A percentile compares a stretch with the other conserved stretches of the same genome.
These are phyloP conservation scores for Pythium myriotylum DNA, from an alignment of 352 stramenopile species.

Conservation along the genomic window DNA sequence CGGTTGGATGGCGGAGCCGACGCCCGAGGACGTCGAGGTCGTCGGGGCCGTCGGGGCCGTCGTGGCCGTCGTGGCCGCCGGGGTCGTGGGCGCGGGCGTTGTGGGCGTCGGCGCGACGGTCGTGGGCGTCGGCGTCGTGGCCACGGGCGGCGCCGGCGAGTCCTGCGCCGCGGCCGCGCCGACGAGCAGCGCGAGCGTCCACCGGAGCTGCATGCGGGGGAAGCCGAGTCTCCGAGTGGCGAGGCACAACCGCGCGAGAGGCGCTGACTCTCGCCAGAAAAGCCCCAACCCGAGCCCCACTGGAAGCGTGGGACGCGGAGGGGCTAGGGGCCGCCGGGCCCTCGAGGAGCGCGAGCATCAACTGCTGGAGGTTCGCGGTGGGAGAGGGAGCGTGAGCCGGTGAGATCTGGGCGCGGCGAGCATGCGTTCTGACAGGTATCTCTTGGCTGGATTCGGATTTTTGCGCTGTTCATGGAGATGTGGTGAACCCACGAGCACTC, in stretches of 20 bases:
- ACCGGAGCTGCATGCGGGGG: slow-evolving; percentile 17
- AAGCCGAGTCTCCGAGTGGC: background rate
- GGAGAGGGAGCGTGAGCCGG: too few relatives aligned
- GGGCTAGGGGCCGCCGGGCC: background rate
- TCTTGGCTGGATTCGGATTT: background rate
- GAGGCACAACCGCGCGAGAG: background rate
- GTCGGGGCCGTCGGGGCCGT: background rate
- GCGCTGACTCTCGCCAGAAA: slow-evolving; percentile 26
- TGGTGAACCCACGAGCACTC: too few relatives aligned
- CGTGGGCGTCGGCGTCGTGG: background rate
- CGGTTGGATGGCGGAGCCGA: background rate
- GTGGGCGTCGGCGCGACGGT: background rate
- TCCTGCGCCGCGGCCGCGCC: slow-evolving; percentile 8
- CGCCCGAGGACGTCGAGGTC: background rate
- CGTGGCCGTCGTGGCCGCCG: background rate
- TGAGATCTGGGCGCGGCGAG: background rate
- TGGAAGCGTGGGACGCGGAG: background rate
- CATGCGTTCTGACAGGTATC: background rate
- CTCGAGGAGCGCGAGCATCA: background rate
- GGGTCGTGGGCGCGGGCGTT: background rate
- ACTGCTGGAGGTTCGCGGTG: background rate
- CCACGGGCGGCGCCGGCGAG: slow-evolving; percentile 9
- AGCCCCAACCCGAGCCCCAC: background rate
- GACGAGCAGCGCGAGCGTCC: slow-evolving; percentile 20
- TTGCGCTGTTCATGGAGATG: too few relatives aligned